Base-by-base conservation (phyloP, 805 yeast species). In the Debaryomyces castellii region DNA sequence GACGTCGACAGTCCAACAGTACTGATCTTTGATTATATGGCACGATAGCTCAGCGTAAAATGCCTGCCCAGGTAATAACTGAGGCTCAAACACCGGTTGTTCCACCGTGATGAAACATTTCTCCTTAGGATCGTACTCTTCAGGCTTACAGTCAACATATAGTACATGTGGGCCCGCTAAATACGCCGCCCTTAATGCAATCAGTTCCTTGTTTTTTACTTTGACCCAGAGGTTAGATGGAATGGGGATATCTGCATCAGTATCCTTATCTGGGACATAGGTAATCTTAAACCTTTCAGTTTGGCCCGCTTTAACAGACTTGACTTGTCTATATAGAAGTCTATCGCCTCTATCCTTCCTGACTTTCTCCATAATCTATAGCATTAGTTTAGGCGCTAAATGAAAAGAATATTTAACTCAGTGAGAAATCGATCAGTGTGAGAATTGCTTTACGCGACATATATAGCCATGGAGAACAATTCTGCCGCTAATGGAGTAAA, bases 111-210 rank as follows among this genome's bases (percentile, higher is more conserved):
- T 74, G 55, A 83, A 83, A 49, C 80, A 74, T 38, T 68, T 63
- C 44, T 71, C 60, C 33, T 75, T 62, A 44, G 78, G 82, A 48
- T 79, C 67, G 60, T 82, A 94, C 32, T 83, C 86, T 9, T 64
- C 71, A 0, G 92, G 83, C 38, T 83, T 73, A 40, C 94, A 81
- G 63, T 92, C 97, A 18, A 84, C 87, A 57, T 94, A 94, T 5
- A 94, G 66, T 2, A 88, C 74, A 59, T 82, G 92, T 0, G 99
- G 99, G 0, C 98, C 99, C 1, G 91, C 84, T 37, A 94, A 64
- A 55, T 84, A 89, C 1, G 96, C 87, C 0, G 97, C 95, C 23
- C 96, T 66, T 52, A 89, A 61, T 0, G 94, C 76, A 2, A 87
- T 67, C 51, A 81, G 78, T 62, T 90, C 97, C 3, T 67, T 70